A percentile compares a stretch with the other conserved stretches of the same genome.
Conservation (phyloP, 257 asterid genomes). For the Coffea eugenioides region DNA sequence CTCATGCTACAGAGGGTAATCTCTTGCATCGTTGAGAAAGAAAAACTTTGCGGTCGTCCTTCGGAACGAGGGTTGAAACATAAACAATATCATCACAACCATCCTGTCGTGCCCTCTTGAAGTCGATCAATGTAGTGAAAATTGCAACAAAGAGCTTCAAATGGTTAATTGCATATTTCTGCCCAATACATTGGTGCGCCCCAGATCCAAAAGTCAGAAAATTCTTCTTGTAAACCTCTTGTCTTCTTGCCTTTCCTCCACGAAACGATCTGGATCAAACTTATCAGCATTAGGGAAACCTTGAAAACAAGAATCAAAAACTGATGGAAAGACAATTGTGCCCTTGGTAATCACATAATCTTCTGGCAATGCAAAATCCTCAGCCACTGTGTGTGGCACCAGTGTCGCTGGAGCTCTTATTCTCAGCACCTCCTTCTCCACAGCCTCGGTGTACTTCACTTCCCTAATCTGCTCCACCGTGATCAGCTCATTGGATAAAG, state of each 20-base stretch:
- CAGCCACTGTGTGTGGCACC: slow-evolving; percentile 87
- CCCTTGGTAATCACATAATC: slow-evolving; percentile 66
- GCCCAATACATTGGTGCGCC: slow-evolving; percentile 91
- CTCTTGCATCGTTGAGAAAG: slow-evolving; percentile 46
- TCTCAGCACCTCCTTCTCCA: slow-evolving; percentile 77
- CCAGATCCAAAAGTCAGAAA: slow-evolving; percentile 84
- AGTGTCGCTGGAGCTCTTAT: slow-evolving; percentile 80
- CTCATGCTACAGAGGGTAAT: slow-evolving; percentile 35
- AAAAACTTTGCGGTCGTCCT: slow-evolving; percentile 77
- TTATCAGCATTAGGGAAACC: slow-evolving; percentile 72
- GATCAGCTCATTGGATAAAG: slow-evolving; percentile 38
- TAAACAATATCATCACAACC: slow-evolving; percentile 83
- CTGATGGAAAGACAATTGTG: slow-evolving; percentile 80
- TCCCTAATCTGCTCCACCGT: slow-evolving; percentile 56
- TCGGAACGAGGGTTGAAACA: slow-evolving; percentile 81
- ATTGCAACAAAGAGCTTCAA: slow-evolving; percentile 64
- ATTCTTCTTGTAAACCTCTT: slow-evolving; percentile 62
- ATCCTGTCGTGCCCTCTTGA: slow-evolving; percentile 57
- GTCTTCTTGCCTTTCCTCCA: slow-evolving; percentile 76
- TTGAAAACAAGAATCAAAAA: slow-evolving; percentile 77
- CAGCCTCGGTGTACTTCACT: slow-evolving; percentile 85
- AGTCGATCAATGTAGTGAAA: slow-evolving; percentile 57
- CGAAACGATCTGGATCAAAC: slow-evolving; percentile 87
- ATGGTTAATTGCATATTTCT: slow-evolving; percentile 77
- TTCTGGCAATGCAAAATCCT: slow-evolving; percentile 57